Conservation (phyloP, 2,329 filamentous ascomycete genomes). For the Onygena corvina region DNA sequence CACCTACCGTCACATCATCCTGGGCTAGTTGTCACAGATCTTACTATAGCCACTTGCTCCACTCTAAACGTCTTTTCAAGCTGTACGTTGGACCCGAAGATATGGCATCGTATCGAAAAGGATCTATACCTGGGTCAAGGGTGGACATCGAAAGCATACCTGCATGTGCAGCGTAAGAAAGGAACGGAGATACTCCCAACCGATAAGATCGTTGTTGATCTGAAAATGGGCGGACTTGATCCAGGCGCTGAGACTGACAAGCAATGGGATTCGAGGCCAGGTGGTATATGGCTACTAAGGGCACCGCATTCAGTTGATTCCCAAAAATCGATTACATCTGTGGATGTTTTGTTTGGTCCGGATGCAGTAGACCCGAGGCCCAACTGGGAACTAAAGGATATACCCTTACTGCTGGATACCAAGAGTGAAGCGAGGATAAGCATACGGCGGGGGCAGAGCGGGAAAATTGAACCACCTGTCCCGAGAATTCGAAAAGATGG, state of each 20-base stretch:
- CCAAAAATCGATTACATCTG: slow-evolving; percentile 59
- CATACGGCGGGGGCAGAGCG: slow-evolving; percentile 58
- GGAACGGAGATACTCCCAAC: slow-evolving; percentile 66
- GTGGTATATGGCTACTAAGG: slow-evolving; percentile 71
- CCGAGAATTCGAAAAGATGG: slow-evolving; percentile 77
- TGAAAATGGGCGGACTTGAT: slow-evolving; percentile 61
- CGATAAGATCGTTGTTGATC: slow-evolving; percentile 69
- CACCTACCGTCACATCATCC: slow-evolving; percentile 77
- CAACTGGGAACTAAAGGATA: slow-evolving; percentile 70
- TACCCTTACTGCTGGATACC: slow-evolving; percentile 53
- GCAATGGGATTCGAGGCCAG: slow-evolving; percentile 65
- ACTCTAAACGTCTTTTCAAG: slow-evolving; percentile 60
- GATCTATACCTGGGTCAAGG: slow-evolving; percentile 68
- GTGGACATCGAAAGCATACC: slow-evolving; percentile 64
- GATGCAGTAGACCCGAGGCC: slow-evolving; percentile 82
- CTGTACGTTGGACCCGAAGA: slow-evolving; percentile 58
- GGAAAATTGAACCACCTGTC: slow-evolving; percentile 54
- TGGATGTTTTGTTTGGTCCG: slow-evolving; percentile 80
- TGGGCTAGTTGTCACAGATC: slow-evolving; percentile 73
- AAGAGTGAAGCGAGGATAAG: slow-evolving; percentile 62
- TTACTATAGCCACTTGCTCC: slow-evolving; percentile 66
- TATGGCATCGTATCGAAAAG: slow-evolving; percentile 80
- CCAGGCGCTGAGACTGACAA: slow-evolving; percentile 48
- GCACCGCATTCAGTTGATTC: slow-evolving; percentile 65
- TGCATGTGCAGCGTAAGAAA: slow-evolving; percentile 71